Evolutionary conservation across 768 basidiomycete genomes (phyloP).

Genomic region (Rubroboletus satanas): DNA sequence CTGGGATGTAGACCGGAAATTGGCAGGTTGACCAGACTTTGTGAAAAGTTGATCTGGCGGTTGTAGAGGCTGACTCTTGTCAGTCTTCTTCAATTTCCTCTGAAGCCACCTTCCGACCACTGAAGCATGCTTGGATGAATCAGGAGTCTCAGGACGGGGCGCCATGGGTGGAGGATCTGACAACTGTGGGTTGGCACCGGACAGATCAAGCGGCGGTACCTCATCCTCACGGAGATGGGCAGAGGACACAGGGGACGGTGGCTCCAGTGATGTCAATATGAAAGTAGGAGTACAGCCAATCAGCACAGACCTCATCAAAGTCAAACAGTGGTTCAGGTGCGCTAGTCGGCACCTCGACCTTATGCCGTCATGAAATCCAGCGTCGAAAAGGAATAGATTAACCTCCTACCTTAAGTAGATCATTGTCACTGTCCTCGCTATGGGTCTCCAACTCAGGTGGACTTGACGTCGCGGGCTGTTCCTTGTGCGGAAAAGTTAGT

Average conservation of each 20-base stretch:
- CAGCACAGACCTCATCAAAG: neutral
- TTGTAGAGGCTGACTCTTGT: neutral
- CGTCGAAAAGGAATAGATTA: neutral
- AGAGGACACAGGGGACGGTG: neutral
- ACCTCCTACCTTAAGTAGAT: neutral
- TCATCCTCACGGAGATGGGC: neutral
- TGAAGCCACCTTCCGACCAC: neutral
- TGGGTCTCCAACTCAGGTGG: neutral
- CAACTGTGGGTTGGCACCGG: too few relatives aligned
- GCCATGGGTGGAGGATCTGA: too few relatives aligned
- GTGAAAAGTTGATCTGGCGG: neutral
- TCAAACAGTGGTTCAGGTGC: neutral
- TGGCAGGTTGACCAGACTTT: too few relatives aligned
- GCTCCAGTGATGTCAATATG: neutral
- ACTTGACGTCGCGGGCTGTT: neutral
- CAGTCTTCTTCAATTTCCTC: too few relatives aligned
- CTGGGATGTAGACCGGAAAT: neutral
- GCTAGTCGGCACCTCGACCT: neutral
- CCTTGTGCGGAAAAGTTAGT: neutral
- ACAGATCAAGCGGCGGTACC: too few relatives aligned
- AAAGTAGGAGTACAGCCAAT: neutral
- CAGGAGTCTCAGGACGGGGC: too few relatives aligned
- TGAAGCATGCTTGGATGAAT: neutral
- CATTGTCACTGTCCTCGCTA: neutral
- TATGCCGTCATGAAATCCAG: neutral